These are phyloP conservation scores for Hemisphaericaspora xylanilytica DNA, from an alignment of 1,139 yeast species.

Conservation along the genomic window DNA sequence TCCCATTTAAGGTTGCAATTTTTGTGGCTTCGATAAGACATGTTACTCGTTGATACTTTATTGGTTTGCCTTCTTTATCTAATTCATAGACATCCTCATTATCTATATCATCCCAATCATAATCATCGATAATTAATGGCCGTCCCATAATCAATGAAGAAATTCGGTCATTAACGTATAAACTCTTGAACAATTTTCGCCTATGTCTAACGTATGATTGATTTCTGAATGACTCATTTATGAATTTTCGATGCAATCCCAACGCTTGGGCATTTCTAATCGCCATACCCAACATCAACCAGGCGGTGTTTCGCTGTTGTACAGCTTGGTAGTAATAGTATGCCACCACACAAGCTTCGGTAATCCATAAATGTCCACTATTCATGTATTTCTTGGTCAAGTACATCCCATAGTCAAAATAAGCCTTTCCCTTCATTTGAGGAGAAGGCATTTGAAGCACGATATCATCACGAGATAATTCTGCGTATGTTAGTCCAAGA, in stretches of 20 bases:
- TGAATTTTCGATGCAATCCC: slow-evolving; percentile 14
- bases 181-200: slow-evolving; percentile 36
- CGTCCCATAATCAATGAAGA: slow-evolving; percentile 40
- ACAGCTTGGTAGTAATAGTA: slow-evolving; percentile 36
- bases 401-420: slow-evolving; percentile 14
- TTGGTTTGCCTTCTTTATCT: slow-evolving; percentile 8
- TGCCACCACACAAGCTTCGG: slow-evolving; percentile 37
- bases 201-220: slow-evolving; percentile 17
- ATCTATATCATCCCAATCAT: slow-evolving; percentile 40
- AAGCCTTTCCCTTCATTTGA: slow-evolving; percentile 11
- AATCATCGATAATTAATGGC: slow-evolving; percentile 36
- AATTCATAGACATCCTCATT: slow-evolving; percentile 11
- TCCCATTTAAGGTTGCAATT: slow-evolving; percentile 24
- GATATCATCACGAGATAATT: slow-evolving; percentile 11
- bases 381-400: slow-evolving; percentile 13
- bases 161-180: slow-evolving; percentile 40
- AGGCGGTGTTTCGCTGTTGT: slow-evolving; percentile 38
- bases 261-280: slow-evolving; percentile 16
- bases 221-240: slow-evolving; percentile 15
- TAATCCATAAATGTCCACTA: slow-evolving; percentile 32
- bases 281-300: slow-evolving; percentile 24
- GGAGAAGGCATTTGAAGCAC: slow-evolving; percentile 9
- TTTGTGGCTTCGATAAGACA: slow-evolving; percentile 13
- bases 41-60: slow-evolving; percentile 5
- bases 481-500: slow-evolving; percentile 15